Base-by-base conservation (phyloP, 768 basidiomycete species). In the Rhodotorula graminis region DNA sequence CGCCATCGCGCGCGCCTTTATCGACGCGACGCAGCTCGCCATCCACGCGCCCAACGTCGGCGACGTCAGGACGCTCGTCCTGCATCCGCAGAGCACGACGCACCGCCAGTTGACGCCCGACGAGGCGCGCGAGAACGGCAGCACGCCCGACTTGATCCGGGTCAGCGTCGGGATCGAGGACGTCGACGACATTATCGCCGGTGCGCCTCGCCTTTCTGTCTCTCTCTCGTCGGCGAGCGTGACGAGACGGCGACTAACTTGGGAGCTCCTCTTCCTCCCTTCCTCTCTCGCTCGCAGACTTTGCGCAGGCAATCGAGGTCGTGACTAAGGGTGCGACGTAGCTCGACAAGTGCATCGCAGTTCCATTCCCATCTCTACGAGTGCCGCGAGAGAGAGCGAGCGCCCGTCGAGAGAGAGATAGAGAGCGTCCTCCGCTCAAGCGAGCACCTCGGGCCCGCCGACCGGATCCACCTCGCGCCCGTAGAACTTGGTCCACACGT, bases 21-120 rank as follows among this genome's bases (percentile, higher is more conserved):
- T 92, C 23, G 89, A 92, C 73, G 84, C 80, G 70, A 83, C 92
- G 67, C 86, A 85, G 77, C 83, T 91, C 15, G 88, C 88, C 19
- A 88, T 87, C 77, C 82, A 90, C 53, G 57, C 71, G 18, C 76
- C 74, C 10, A 77, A 75, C 25, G 56, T 67, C 59, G 78, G 79
- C 40, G 79, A 80, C 53, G 78, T 88, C 21, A 89, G 90, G 81
- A 90, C 89, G 27, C 85, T 91, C 31, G 87, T 49, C 8, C 18
- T 69, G 3, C 62, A 90, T 77, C 90, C 90, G 3, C 88, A 87
- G 10, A 85, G 86, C 44, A 90, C 90, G 33, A 91, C 90, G 0
- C 90, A 91, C 77, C 83, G 86, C 33, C 89, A 90, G 80, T 82
- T 90, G 61, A 84, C 83, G 0, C 81, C 80, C 33, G 86, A 84